A percentile compares a stretch with the other conserved stretches of the same genome.
Conservation (phyloP, 108 stramenopile species). For the Nitzschia palea region DNA sequence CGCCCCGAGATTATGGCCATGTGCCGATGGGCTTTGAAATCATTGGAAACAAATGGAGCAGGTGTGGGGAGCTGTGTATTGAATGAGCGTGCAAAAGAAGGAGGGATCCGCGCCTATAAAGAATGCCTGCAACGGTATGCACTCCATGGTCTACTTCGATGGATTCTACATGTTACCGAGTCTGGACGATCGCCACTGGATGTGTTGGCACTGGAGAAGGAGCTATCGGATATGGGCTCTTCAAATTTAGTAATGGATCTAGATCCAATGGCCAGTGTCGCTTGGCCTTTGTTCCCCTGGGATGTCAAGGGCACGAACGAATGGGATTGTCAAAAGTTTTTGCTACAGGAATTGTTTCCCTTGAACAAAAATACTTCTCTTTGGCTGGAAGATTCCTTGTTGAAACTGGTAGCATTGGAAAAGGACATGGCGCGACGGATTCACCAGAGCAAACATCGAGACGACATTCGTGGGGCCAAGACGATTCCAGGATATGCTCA, state of each 20-base stretch:
- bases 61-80: conserved; percentile 69
- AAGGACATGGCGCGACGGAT: conserved; percentile 61
- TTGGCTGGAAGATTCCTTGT: conserved; percentile 32
- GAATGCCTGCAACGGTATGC: conserved; percentile 76
- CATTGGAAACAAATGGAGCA: conserved; percentile 33
- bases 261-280: conserved; percentile 6
- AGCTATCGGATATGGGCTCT: not conserved
- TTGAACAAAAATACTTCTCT: conserved; percentile 1
- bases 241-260: not conserved
- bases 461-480: conserved; percentile 72
- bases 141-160: conserved; percentile 59
- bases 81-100: conserved; percentile 52
- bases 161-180: not conserved
- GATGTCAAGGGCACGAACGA: conserved; percentile 37
- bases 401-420: conserved; percentile 56
- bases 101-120: conserved; percentile 76
- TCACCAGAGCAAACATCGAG: conserved; percentile 67
- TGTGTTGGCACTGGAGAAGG: not conserved
- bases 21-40: conserved; percentile 52
- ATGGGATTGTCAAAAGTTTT: conserved; percentile 59
- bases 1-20: conserved; percentile 62
- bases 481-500: conserved; percentile 77
- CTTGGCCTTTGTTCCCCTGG: conserved; percentile 77
- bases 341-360: conserved; percentile 62
- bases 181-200: not conserved